Conservation (phyloP, 345 rosid genomes). For the Gossypium longicalyx region DNA sequence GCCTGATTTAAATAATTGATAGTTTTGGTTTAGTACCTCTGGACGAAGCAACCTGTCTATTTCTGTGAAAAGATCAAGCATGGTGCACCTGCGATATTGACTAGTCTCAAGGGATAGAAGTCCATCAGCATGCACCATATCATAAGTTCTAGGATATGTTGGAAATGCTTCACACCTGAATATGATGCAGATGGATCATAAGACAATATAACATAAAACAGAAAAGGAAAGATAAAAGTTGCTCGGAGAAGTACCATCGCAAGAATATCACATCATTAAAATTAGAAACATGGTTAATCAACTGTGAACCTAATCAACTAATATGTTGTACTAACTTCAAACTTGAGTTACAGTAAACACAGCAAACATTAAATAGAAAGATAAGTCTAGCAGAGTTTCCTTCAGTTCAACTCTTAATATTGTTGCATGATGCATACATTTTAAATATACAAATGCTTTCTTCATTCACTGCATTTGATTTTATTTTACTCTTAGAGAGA, state of each 20-base stretch:
- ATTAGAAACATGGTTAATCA: neutral
- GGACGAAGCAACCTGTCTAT: conserved; percentile 95
- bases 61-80: conserved; percentile 64
- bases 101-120: conserved; percentile 60
- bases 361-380: neutral
- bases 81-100: conserved; percentile 46
- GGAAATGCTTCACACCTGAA: conserved; percentile 98
- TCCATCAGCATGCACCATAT: conserved; percentile 84
- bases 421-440: neutral
- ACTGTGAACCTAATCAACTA: neutral
- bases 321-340: neutral
- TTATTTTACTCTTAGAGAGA: neutral
- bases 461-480: neutral
- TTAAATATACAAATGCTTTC: neutral
- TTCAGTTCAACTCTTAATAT: neutral
- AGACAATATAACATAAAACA: neutral
- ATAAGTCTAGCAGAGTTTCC: neutral
- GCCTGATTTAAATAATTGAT: neutral
- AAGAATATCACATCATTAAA: neutral
- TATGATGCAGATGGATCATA: conserved; percentile 6
- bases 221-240: neutral
- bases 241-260: neutral
- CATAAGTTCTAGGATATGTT: conserved; percentile 87
- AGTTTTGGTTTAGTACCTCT: conserved; percentile 52
- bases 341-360: neutral